A percentile compares a stretch with the other conserved stretches of the same genome.
phyloP scores from a whole-genome alignment of 2,329 filamentous ascomycete genomes.

The Fusarium sp. region DNA sequence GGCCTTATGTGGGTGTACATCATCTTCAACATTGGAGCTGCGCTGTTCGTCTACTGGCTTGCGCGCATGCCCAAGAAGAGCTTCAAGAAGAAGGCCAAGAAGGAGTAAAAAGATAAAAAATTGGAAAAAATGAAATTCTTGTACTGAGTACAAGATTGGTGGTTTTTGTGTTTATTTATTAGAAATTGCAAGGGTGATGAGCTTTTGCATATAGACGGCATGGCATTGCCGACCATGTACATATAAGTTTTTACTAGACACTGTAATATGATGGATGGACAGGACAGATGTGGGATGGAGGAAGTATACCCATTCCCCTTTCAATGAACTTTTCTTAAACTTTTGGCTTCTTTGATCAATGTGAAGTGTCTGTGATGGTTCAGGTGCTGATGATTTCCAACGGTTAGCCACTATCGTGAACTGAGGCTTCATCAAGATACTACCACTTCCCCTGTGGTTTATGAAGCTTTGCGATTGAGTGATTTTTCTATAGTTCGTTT shows the following conservation, averaged over 20 bases:
- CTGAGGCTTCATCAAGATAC: too few relatives aligned
- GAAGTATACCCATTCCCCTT: slow-evolving; percentile 32
- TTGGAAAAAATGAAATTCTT: not conserved
- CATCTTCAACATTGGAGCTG: slow-evolving; percentile 68
- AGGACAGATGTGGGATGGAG: slow-evolving; percentile 25
- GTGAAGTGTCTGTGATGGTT: not conserved
- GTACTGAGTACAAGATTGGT: slow-evolving; percentile 18
- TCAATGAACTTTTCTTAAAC: slow-evolving; percentile 30
- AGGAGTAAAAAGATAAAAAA: slow-evolving; percentile 4
- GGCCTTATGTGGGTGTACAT: slow-evolving; percentile 72
- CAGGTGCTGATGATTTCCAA: not conserved
- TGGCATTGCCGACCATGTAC: slow-evolving; percentile 31
- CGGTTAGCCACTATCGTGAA: too few relatives aligned
- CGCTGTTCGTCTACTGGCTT: slow-evolving; percentile 69
- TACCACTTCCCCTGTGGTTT: too few relatives aligned
- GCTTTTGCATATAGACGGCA: slow-evolving; percentile 35
- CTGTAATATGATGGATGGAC: slow-evolving; percentile 35
- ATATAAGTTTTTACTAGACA: slow-evolving; percentile 32
- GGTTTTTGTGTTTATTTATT: slow-evolving; percentile 8
- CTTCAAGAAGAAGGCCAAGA: slow-evolving; percentile 48
- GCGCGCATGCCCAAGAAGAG: slow-evolving; percentile 60
- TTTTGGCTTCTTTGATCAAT: too few relatives aligned
- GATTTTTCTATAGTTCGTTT: too few relatives aligned
- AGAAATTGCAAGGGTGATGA: slow-evolving; percentile 14
- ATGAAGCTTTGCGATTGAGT: too few relatives aligned